Base-by-base conservation (phyloP, 371 early-diverging fungal species). In the Circinella umbellata region DNA sequence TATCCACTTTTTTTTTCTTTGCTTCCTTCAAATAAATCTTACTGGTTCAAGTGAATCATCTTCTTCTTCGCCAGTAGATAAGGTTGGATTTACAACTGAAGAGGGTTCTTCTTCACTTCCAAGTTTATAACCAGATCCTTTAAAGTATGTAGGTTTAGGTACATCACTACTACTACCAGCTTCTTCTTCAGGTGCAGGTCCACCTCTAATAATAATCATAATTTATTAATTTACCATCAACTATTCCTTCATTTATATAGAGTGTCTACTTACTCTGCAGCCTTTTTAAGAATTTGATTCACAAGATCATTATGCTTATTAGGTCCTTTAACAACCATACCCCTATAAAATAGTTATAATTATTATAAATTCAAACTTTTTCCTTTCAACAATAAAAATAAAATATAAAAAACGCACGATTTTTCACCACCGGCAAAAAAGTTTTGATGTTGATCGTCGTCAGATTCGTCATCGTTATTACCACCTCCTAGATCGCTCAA, bases 361-460 rank as follows among this genome's bases (percentile, higher is more conserved):
- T 42, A 9, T n/a, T n/a, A 42, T 42, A 6, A 42, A 42, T 42
- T 42, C 42, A 6, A 42, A 42, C 11, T 42, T 42, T 42, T 42
- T 3, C 3, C 3, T 9, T 42, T 42, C 42, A 42, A 42, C 11
- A 6, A 42, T 42, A 42, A n/a, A n/a, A n/a, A 27, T 27, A 27
- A 27, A 27, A 27, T 1, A 27, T 2, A 9, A 42, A 42, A 42
- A 42, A 82, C 90, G 47, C 82, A 93, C 90, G 92, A 92, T 80
- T 92, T 92, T 76, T 95, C 96, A 37, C 96, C 96, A 14, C 96
- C 96, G 20, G 95, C 91, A 81, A 90, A 95, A 42, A 86, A 89
- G 69, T 91, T 91, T 73, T 95, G 88, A 39, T 73, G 82, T 35
- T 90, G 91, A 20, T 93, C 83, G 18, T 87, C 89, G 14, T 87